phyloP scores from a whole-genome alignment of 108 stramenopile species.

The Cylindrotheca closterium region DNA sequence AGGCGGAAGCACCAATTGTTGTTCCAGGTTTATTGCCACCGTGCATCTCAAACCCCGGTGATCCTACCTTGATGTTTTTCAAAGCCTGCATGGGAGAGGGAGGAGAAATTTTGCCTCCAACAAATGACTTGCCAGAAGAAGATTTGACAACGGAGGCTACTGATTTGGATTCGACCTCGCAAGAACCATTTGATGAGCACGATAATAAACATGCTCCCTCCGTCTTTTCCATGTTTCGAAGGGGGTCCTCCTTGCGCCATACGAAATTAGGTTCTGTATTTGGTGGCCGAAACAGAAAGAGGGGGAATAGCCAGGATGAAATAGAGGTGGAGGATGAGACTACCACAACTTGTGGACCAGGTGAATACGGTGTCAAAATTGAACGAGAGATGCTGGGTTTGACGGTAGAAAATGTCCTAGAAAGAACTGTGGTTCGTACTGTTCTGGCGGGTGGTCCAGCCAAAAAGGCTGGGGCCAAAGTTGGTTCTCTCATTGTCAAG shows the following conservation, averaged over 20 bases:
- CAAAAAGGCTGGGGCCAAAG: constrained; percentile 76
- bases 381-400: constrained; percentile 88
- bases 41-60: constrained; percentile 44
- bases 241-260: constrained; percentile 20
- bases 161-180: constrained; percentile 11
- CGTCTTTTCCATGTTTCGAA: constrained; percentile 33
- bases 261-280: constrained; percentile 19
- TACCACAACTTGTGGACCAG: constrained; percentile 11
- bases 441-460: constrained; percentile 82
- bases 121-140: not conserved
- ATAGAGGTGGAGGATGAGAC: constrained; percentile 3
- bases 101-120: not conserved
- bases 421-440: constrained; percentile 85
- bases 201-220: constrained; percentile 10
- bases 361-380: constrained; percentile 70
- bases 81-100: constrained; percentile 33
- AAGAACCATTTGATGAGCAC: not conserved
- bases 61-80: constrained; percentile 54
- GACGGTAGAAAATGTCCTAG: constrained; percentile 89
- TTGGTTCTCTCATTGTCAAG: constrained; percentile 81
- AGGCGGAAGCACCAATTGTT: constrained; percentile 29
- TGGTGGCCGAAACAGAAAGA: constrained; percentile 14
- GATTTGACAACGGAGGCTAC: constrained; percentile 6
- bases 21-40: constrained; percentile 58
- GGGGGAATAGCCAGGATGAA: constrained; percentile 10